Conservation (phyloP, 306 rosid genomes). For the Chamaecrista fasciculata region DNA sequence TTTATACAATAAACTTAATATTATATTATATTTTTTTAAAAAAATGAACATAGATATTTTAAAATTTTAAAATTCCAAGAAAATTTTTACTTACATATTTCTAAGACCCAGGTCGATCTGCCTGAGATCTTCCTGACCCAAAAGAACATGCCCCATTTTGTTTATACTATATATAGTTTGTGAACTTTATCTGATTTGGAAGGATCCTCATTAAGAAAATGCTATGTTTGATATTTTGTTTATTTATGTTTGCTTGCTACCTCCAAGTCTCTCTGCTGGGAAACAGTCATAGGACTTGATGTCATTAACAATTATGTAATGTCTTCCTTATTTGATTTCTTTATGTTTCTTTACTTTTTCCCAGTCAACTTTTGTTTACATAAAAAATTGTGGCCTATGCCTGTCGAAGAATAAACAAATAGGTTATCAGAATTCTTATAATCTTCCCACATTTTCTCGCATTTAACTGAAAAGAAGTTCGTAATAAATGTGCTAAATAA, state of each 20-base stretch:
- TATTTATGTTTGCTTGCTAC: conserved; percentile 36
- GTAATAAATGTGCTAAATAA: too few species aligned
- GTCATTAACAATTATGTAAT: conserved; percentile 66
- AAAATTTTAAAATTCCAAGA: too few species aligned
- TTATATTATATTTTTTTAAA: too few species aligned
- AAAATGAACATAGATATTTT: too few species aligned
- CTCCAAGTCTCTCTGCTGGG: conserved; percentile 63
- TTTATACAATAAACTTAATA: too few species aligned
- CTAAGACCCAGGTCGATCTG: conserved; percentile 47
- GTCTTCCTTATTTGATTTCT: conserved; percentile 33
- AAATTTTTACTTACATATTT: not conserved
- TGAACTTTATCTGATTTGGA: conserved; percentile 60
- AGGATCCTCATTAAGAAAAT: conserved; percentile 42
- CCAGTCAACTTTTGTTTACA: conserved; percentile 36
- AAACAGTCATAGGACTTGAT: conserved; percentile 68
- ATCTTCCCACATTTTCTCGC: too few species aligned
- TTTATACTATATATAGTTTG: too few species aligned
- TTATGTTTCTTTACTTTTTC: conserved; percentile 44
- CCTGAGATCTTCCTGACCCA: conserved; percentile 60
- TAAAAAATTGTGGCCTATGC: too few species aligned
- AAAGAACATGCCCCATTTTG: conserved; percentile 71
- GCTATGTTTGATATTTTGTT: conserved; percentile 22
- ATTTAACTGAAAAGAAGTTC: too few species aligned
- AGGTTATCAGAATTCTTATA: too few species aligned
- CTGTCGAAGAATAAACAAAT: too few species aligned